Percentiles rank a stretch among this genome's conserved stretches.
These are phyloP conservation scores for Schizosaccharomyces pombe DNA, from an alignment of 805 yeast genomes.

Conservation along the genomic window DNA sequence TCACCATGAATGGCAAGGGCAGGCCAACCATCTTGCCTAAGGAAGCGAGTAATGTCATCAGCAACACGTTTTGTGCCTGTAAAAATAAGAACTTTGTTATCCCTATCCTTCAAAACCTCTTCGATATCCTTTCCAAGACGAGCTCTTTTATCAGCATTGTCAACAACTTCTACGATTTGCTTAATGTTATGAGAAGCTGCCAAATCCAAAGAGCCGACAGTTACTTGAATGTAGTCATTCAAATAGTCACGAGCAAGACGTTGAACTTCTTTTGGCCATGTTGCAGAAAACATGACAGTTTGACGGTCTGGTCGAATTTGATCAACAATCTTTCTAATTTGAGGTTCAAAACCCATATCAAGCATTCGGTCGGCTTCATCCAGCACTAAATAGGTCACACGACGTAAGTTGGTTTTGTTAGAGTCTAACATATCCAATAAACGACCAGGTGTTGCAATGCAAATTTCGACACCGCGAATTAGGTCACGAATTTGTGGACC, in stretches of 20 bases:
- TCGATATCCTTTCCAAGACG: conserved; percentile 55
- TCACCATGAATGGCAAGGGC: conserved; percentile 98
- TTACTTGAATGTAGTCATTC: conserved; percentile 84
- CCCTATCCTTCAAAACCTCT: conserved; percentile 39
- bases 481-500: conserved; percentile 95
- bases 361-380: conserved; percentile 99
- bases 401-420: conserved; percentile 79
- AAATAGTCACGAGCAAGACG: conserved; percentile 76
- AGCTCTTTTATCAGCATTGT: conserved; percentile 86
- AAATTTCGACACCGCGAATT: conserved; percentile 82
- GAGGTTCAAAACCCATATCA: conserved; percentile 99
- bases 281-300: conserved; percentile 98
- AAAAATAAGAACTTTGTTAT: conserved; percentile 63
- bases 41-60: conserved; percentile 75
- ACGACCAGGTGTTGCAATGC: conserved; percentile 97
- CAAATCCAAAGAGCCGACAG: conserved; percentile 75
- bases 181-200: conserved; percentile 92
- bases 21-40: conserved; percentile 95
- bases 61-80: conserved; percentile 96
- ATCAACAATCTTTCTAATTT: conserved; percentile 80
- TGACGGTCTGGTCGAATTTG: conserved; percentile 99
- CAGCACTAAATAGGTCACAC: conserved; percentile 88
- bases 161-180: conserved; percentile 68
- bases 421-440: conserved; percentile 90
- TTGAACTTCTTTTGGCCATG: conserved; percentile 98